Evolutionary conservation across 1,139 yeast species (phyloP).

Genomic region (Scheffersomyces parashehatae): DNA sequence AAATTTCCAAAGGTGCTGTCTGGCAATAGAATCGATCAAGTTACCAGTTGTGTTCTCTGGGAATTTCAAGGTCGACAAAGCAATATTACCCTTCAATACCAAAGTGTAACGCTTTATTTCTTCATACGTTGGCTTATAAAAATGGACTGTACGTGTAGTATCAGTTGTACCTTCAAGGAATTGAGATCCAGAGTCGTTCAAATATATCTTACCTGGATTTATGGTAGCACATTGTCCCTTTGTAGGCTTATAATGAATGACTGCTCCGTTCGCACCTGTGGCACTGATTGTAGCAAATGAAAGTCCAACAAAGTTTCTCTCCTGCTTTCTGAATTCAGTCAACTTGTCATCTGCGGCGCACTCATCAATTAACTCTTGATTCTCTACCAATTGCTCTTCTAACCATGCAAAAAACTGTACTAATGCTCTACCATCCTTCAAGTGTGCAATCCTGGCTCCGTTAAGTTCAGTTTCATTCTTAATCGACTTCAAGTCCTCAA

Average conservation of each 20-base stretch:
- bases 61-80: conserved; percentile 73
- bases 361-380: conserved; percentile 70
- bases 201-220: conserved; percentile 74
- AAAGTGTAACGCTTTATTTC: conserved; percentile 78
- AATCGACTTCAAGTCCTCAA: conserved; percentile 73
- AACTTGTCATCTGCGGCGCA: conserved; percentile 73
- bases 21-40: conserved; percentile 81
- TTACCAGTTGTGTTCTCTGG: conserved; percentile 89
- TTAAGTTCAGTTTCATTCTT: conserved; percentile 73
- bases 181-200: conserved; percentile 94
- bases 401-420: conserved; percentile 84
- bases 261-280: conserved; percentile 89
- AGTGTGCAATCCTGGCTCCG: conserved; percentile 78
- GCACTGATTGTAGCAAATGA: conserved; percentile 94
- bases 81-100: conserved; percentile 89
- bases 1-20: conserved; percentile 82
- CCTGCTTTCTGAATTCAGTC: conserved; percentile 61
- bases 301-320: conserved; percentile 70
- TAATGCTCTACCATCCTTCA: conserved; percentile 85
- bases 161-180: conserved; percentile 95
- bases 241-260: conserved; percentile 86
- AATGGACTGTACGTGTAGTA: conserved; percentile 89
- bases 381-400: conserved; percentile 58
- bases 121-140: conserved; percentile 64
- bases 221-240: conserved; percentile 62